Base-by-base conservation (phyloP, 768 basidiomycete species). In the Kwoniella dejecticola region DNA sequence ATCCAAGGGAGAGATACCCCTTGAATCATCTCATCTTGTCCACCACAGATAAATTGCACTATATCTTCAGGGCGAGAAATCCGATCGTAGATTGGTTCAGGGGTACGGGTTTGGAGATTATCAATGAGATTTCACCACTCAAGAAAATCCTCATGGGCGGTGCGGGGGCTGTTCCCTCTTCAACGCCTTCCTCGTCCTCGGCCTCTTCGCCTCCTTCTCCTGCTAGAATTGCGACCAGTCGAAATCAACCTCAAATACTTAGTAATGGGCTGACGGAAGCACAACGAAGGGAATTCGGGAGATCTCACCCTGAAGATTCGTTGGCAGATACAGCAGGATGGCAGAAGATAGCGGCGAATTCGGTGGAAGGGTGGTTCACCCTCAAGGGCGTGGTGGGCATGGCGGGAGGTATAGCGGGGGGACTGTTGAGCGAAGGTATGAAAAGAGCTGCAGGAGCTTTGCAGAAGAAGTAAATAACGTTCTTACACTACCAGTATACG, bases 41-140 rank as follows among this genome's bases (percentile, higher is more conserved):
- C 15, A 86, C 87, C 1, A 84, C 89, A 49, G 94, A 99, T 80
- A 93, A 93, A 72, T 82, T 98, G 33, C 89, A 94, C 80, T 90
- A 90, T 70, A 72, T 98, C 17, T 98, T 94, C 76, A 81, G 87
- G 1, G 84, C 84, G 3, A 85, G 87, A 42, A 80, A 81, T 31
- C 84, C 82, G 24, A 86, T 88, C 1, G 72, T 93, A 12, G 92
- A 96, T 17, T 92, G 90, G 90, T 87, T 86, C 2, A 85, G 95
- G 54, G 89, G 89, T 0, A 84, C 88, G 15, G 96, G 96, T 1
- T 75, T 97, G 19, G 95, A 98, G 70, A 86, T 96, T 11, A 68
- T 98, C 44, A 96, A 98, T 71, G 93, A 98, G 79, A 79, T 96
- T 15, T 88, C 89, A 60, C 81, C 85, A 0, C 67, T 98, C 62